These are phyloP conservation scores for Metschnikowia arizonensis DNA, from an alignment of 805 yeast genomes.

Conservation along the genomic window DNA sequence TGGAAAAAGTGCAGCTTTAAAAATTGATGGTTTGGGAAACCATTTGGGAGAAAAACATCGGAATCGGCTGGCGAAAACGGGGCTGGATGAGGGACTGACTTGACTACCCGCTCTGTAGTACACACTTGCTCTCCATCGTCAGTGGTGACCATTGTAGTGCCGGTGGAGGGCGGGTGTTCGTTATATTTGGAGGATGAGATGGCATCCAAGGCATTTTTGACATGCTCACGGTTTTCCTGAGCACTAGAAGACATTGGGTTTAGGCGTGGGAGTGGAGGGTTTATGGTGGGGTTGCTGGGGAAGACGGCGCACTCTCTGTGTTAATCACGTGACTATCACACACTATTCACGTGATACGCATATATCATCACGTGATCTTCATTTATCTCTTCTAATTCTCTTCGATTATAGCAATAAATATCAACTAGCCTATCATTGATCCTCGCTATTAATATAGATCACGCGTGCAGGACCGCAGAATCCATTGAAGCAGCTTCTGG, in stretches of 20 bases:
- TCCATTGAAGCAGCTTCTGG: slow-evolving; percentile 92
- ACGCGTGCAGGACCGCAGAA: slow-evolving; percentile 61
- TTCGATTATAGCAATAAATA: too few relatives aligned
- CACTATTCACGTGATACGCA: too few relatives aligned
- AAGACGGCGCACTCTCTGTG: neutral
- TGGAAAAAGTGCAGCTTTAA: slow-evolving; percentile 66
- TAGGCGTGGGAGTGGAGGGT: neutral
- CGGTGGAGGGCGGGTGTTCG: slow-evolving; percentile 6
- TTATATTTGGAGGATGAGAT: slow-evolving; percentile 29
- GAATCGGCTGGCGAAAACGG: slow-evolving; percentile 59
- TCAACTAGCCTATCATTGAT: too few relatives aligned
- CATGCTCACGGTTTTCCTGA: slow-evolving; percentile 33
- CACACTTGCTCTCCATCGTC: slow-evolving; percentile 56
- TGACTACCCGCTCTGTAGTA: slow-evolving; percentile 57
- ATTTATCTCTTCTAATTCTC: too few relatives aligned
- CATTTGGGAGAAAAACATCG: slow-evolving; percentile 58
- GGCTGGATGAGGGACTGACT: slow-evolving; percentile 63
- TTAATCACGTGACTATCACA: neutral
- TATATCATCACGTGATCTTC: too few relatives aligned
- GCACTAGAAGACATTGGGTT: slow-evolving; percentile 11
- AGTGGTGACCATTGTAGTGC: slow-evolving; percentile 42
- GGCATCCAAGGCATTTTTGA: slow-evolving; percentile 62
- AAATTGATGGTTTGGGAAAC: slow-evolving; percentile 69
- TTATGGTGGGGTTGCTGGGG: neutral
- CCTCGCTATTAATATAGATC: slow-evolving; percentile 46